These are phyloP conservation scores for Calophaca sinica DNA, from an alignment of 306 rosid species.

Conservation along the genomic window DNA sequence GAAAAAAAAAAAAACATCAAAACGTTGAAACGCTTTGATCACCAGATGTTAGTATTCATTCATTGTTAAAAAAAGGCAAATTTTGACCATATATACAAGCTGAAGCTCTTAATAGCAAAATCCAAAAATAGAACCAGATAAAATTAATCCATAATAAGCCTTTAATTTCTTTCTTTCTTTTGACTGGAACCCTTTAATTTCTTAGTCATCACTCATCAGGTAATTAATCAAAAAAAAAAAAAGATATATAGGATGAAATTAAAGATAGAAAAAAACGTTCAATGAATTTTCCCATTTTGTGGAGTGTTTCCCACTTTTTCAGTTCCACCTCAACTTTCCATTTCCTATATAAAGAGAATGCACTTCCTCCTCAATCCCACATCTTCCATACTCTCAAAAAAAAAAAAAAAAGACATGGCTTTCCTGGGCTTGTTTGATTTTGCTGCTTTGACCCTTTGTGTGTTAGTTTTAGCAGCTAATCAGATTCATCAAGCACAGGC, in stretches of 20 bases:
- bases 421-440: constrained; percentile 9
- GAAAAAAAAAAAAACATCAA: too few species aligned
- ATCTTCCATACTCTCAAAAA: neutral
- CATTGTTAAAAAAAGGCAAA: neutral
- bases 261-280: neutral
- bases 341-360: constrained; percentile 7
- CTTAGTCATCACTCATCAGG: neutral
- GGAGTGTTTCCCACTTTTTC: constrained; percentile 4
- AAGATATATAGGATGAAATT: neutral
- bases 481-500: constrained; percentile 47
- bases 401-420: constrained; percentile 44
- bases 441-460: constrained; percentile 35
- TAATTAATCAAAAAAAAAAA: too few species aligned
- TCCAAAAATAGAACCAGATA: neutral
- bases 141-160: too few species aligned
- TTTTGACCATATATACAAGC: neutral
- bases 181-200: neutral
- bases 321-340: neutral
- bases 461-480: constrained; percentile 39
- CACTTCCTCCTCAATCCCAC: neutral
- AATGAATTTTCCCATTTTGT: neutral
- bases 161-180: too few species aligned
- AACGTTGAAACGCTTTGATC: too few species aligned
- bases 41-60: neutral
- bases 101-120: neutral